These are phyloP conservation scores for Paecilomyces formosus DNA, from an alignment of 2,329 filamentous ascomycete species.

Conservation along the genomic window DNA sequence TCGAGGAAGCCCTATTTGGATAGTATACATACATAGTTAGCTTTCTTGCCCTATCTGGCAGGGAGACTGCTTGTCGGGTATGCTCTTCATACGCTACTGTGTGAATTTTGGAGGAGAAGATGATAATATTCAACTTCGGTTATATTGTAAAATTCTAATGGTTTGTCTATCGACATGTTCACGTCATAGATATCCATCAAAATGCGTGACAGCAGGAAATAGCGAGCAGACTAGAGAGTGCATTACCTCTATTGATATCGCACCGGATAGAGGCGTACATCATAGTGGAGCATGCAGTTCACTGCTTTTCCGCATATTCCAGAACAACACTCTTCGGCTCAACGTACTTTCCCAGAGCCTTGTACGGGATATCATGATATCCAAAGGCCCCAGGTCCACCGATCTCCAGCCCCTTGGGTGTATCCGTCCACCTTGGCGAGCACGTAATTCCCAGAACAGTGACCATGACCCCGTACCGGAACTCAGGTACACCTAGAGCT, in stretches of 20 bases:
- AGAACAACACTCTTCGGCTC: conserved; percentile 49
- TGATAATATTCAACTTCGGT: too few species aligned
- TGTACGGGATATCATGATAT: conserved; percentile 42
- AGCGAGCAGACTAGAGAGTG: too few species aligned
- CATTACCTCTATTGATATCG: too few species aligned
- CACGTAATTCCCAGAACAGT: conserved; percentile 49
- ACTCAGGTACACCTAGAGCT: conserved; percentile 50
- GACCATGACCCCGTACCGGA: conserved; percentile 47
- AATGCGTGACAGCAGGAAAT: too few species aligned
- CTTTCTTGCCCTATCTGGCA: not conserved
- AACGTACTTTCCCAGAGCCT: conserved; percentile 44
- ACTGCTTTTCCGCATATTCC: conserved; percentile 29
- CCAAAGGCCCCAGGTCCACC: conserved; percentile 46
- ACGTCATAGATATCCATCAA: not conserved
- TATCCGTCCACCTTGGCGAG: conserved; percentile 48
- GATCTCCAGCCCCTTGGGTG: conserved; percentile 34
- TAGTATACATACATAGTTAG: not conserved
- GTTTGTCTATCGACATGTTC: not conserved
- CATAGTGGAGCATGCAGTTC: too few species aligned
- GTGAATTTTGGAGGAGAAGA: too few species aligned
- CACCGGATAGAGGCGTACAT: too few species aligned
- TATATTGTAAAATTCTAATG: not conserved
- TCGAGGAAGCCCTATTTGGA: not conserved
- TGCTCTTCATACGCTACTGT: too few species aligned
- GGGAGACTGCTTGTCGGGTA: not conserved